These are phyloP conservation scores for Taphrina deformans DNA, from an alignment of 1,139 yeast species.

Conservation along the genomic window DNA sequence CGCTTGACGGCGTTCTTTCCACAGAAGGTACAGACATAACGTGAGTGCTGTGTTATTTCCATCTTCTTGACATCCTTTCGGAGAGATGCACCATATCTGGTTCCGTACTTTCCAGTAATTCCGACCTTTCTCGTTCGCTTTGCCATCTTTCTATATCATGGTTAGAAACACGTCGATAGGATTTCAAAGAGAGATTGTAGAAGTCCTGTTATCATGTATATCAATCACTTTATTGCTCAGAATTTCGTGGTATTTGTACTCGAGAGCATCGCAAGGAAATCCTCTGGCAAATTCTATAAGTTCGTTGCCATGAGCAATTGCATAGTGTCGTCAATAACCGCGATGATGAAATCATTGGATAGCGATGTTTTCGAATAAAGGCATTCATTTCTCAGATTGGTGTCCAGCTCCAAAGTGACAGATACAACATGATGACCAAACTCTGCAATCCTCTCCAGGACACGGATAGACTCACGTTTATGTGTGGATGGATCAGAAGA, in stretches of 20 bases:
- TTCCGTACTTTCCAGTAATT: constrained; percentile 98
- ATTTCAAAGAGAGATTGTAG: not conserved
- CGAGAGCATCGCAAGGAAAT: not conserved
- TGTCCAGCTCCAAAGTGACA: not conserved
- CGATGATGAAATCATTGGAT: no score
- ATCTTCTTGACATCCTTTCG: constrained; percentile 99
- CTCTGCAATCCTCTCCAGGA: not conserved
- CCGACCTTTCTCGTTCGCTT: constrained; percentile 99
- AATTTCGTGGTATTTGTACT: not conserved
- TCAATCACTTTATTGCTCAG: not conserved
- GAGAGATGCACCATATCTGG: constrained; percentile 75
- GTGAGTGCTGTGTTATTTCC: constrained; percentile 92
- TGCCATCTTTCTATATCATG: constrained; percentile 52
- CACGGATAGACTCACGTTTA: not conserved
- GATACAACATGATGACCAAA: not conserved
- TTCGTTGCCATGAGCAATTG: no score
- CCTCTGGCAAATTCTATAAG: no score
- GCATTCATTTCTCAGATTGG: no score
- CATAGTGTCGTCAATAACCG: no score
- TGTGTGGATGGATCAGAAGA: not conserved
- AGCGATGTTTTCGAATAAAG: no score
- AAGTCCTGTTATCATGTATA: not conserved
- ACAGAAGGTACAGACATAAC: constrained; percentile 99
- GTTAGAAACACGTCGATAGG: not conserved
- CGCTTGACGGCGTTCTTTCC: constrained; percentile 98